Conservation (phyloP, 306 rosid species). For the Quercus suber region DNA sequence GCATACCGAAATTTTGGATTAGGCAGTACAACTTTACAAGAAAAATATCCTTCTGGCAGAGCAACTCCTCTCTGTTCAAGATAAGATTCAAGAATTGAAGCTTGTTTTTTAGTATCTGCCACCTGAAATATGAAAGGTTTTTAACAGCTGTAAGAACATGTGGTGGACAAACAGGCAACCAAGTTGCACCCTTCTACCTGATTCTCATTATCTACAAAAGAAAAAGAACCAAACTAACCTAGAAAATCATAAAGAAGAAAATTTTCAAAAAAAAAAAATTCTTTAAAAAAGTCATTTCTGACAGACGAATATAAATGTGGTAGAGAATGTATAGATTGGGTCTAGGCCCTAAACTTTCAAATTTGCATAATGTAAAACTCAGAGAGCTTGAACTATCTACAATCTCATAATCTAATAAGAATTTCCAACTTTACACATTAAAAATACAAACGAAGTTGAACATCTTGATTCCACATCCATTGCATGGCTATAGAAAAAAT, state of each 20-base stretch:
- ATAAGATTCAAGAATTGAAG: conserved; percentile 76
- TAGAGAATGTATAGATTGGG: not conserved
- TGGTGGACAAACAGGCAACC: not conserved
- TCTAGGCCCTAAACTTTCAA: no score
- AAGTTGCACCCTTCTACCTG: not conserved
- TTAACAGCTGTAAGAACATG: not conserved
- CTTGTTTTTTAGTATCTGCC: conserved; percentile 60
- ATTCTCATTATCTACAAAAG: not conserved
- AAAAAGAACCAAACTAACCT: no score
- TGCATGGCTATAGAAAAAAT: no score
- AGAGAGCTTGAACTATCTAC: not conserved
- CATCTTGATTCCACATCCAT: no score
- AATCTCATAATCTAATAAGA: no score
- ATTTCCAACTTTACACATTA: no score
- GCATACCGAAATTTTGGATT: conserved; percentile 80
- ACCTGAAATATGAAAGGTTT: conserved; percentile 45
- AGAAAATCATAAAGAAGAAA: not conserved
- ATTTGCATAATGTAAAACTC: not conserved
- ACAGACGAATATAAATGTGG: not conserved
- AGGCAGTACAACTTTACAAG: conserved; percentile 81
- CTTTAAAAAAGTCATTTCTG: not conserved
- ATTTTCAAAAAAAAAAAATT: not conserved
- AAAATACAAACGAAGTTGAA: no score
- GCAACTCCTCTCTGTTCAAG: conserved; percentile 86
- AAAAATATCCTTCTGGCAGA: conserved; percentile 63